Percentiles rank a stretch among this genome's conserved stretches.
Evolutionary conservation across 139 green algal species (phyloP).

Genomic region (Mychonastes homosphaera): DNA sequence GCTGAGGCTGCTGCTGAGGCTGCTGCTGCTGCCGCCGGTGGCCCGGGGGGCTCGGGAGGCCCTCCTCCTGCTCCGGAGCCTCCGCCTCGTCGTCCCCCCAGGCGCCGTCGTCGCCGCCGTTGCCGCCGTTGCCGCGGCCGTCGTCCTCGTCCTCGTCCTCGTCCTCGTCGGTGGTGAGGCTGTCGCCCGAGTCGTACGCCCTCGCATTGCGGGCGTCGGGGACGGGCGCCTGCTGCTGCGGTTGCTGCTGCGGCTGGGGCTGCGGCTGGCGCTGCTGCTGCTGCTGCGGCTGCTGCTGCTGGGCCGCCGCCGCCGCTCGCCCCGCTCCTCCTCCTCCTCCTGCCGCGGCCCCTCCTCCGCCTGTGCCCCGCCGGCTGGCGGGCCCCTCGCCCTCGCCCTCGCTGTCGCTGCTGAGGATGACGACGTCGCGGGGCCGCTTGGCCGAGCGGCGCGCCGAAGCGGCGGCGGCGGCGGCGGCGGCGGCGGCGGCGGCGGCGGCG

Average conservation of each 20-base stretch:
- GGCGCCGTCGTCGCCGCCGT: not conserved
- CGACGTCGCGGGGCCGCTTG: too few relatives aligned
- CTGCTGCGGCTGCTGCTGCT: not conserved
- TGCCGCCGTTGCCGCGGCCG: not conserved
- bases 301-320: not conserved
- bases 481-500: too few relatives aligned
- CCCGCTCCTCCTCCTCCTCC: not conserved
- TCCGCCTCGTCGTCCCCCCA: too few relatives aligned
- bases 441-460: too few relatives aligned
- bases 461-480: too few relatives aligned
- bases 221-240: not conserved
- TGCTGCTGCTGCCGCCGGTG: constrained; percentile 3
- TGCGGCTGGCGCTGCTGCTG: constrained; percentile 1
- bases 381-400: too few relatives aligned
- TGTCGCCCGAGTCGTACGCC: too few relatives aligned
- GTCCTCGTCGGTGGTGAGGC: too few relatives aligned
- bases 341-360: not conserved
- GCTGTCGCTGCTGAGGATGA: too few relatives aligned
- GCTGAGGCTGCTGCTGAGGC: not conserved
- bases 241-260: constrained; percentile 8
- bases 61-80: too few relatives aligned
- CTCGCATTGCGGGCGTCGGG: not conserved
- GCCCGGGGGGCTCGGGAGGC: too few relatives aligned
- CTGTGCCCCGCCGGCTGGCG: not conserved
- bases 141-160: too few relatives aligned